Evolutionary conservation across 805 yeast species (phyloP).

Genomic region (Millerago galiae): DNA sequence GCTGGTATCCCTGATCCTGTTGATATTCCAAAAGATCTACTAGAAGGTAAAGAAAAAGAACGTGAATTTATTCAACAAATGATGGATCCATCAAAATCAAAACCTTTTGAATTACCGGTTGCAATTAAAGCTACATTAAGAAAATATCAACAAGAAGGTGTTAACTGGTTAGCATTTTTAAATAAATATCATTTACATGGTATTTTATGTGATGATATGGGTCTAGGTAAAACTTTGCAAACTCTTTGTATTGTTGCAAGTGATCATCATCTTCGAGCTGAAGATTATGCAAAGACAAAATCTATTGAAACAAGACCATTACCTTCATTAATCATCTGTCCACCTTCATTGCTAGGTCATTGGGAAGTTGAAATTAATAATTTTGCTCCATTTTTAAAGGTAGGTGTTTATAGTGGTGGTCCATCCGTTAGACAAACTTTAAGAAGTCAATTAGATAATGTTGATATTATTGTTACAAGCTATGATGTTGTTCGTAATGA

Average conservation of each 20-base stretch:
- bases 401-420: slow-evolving; percentile 88
- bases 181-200: slow-evolving; percentile 96
- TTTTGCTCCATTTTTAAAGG: slow-evolving; percentile 81
- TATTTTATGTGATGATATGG: slow-evolving; percentile 98
- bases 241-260: slow-evolving; percentile 96
- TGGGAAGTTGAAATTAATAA: slow-evolving; percentile 95
- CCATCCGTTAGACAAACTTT: slow-evolving; percentile 64
- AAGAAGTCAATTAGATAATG: slow-evolving; percentile 42
- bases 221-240: slow-evolving; percentile 93
- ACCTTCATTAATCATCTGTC: slow-evolving; percentile 87
- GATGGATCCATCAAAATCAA: slow-evolving; percentile 93
- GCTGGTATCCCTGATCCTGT: slow-evolving; percentile 96
- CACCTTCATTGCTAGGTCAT: slow-evolving; percentile 96
- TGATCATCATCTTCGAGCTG: slow-evolving; percentile 82
- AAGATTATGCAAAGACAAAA: slow-evolving; percentile 52
- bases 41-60: slow-evolving; percentile 88
- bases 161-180: slow-evolving; percentile 93
- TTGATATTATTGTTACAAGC: slow-evolving; percentile 89
- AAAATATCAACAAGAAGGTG: slow-evolving; percentile 96
- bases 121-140: slow-evolving; percentile 88
- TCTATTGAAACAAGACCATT: slow-evolving; percentile 63
- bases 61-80: slow-evolving; percentile 92
- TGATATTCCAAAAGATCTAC: slow-evolving; percentile 76
- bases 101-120: slow-evolving; percentile 84
- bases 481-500: slow-evolving; percentile 97